Base-by-base conservation (phyloP, 2,329 filamentous ascomycete genomes). In the Tolypocladium ophioglossoides region DNA sequence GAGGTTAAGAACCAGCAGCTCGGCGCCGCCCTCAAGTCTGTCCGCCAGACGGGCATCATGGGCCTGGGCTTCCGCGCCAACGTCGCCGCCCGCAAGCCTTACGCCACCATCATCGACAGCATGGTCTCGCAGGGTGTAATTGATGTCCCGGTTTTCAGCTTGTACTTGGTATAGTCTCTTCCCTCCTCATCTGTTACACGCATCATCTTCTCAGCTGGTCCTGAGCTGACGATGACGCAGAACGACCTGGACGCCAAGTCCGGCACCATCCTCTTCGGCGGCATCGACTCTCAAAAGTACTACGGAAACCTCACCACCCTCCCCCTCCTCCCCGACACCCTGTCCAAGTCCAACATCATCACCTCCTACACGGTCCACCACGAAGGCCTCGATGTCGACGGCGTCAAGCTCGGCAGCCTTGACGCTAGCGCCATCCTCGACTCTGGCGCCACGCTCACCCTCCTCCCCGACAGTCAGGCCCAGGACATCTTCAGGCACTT, bases 181-280 rank as follows among this genome's bases (percentile, higher is more conserved):
- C 40, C 46, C 24, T 4, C 37, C 30, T 9, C 39, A 39, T 9
- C 35, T 16, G n/a, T 7, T 52, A 20, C 32, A 20, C 27, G 16
- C 8, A 9, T 30, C 4, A 4, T 16, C 14, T 10, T 18, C 7
- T 27, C 14, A 2, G 27, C 24, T 1, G 27, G 8, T 3, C 22
- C n/a, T 34, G 24, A 34, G 50, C 54, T 53, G 37, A 54, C 40
- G 12, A 12, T 14, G n/a, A 12, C 11, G 20, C 35, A 68, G 65
- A 70, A 91, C 69, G 85, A 89, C 64, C 70, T 90, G 16, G 71
- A 74, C 56, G 66, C 86, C 1, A 80, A 77, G 54, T 83, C 78
- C 3, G 89, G 89, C 51, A 84, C 74, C 59, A 84, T 92, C 56
- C 76, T 92, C 11, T 94, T 94, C 61, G 89, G 89, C 47, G 89